These are phyloP conservation scores for Nitzschia sp. DNA, from an alignment of 108 stramenopile genomes.

Conservation along the genomic window DNA sequence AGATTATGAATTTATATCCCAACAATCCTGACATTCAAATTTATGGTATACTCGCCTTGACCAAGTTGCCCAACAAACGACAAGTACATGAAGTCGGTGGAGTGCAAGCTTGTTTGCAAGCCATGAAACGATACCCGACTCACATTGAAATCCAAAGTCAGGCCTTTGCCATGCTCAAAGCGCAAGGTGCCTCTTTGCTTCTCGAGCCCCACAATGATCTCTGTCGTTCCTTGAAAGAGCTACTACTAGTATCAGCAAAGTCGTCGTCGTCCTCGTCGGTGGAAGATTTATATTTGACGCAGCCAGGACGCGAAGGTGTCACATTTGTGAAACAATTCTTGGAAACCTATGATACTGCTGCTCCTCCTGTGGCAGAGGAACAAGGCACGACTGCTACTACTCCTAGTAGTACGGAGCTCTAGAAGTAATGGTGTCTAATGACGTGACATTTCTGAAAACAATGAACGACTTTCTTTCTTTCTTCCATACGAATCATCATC, in stretches of 20 bases:
- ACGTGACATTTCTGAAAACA: too few species aligned
- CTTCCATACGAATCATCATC: too few species aligned
- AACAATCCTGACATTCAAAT: constrained; percentile 6
- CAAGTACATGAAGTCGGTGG: constrained; percentile 9
- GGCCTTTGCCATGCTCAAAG: constrained; percentile 4
- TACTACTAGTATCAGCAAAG: too few species aligned
- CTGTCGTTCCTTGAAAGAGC: too few species aligned
- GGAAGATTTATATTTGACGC: constrained; percentile 10
- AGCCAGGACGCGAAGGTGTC: background rate
- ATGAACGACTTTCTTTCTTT: too few species aligned
- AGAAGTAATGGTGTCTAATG: too few species aligned
- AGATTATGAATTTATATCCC: constrained; percentile 11
- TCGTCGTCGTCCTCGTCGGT: too few species aligned
- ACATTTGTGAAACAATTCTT: background rate
- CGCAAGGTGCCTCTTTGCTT: background rate
- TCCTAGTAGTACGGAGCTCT: too few species aligned
- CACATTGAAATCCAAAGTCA: constrained; percentile 2
- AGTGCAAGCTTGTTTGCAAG: background rate
- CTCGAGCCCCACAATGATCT: too few species aligned
- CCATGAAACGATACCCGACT: background rate
- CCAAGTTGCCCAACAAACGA: constrained; percentile 1
- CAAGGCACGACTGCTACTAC: too few species aligned
- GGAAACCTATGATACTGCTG: constrained; percentile 8
- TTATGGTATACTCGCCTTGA: background rate
- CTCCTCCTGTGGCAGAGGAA: background rate